phyloP scores from a whole-genome alignment of 2,329 filamentous ascomycete species.

The Albophoma yamanashiensis region DNA sequence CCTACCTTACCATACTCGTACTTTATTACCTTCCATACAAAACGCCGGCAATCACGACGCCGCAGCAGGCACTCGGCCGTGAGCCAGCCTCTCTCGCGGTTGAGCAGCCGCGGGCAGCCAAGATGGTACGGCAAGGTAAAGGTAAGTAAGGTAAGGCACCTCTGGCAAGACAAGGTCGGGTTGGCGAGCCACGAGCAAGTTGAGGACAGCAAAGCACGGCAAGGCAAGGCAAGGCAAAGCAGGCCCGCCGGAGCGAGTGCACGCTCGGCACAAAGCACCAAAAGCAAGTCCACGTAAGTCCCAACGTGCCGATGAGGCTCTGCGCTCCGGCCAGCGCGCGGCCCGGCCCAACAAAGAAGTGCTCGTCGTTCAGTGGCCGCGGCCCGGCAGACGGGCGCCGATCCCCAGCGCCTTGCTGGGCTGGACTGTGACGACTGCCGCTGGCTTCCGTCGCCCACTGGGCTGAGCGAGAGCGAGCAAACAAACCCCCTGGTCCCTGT shows the following conservation, averaged over 20 bases:
- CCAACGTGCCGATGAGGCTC: background rate
- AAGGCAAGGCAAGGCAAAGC: background rate
- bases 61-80: background rate
- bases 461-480: background rate
- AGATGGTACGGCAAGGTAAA: too few relatives aligned
- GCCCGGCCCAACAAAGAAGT: background rate
- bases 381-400: background rate
- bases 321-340: background rate
- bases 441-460: too few relatives aligned
- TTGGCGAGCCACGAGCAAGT: too few relatives aligned
- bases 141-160: too few relatives aligned
- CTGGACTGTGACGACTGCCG: background rate
- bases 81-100: background rate
- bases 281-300: background rate
- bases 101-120: too few relatives aligned
- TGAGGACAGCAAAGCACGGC: too few relatives aligned
- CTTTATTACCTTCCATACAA: background rate
- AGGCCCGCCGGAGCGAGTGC: too few relatives aligned
- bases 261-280: background rate
- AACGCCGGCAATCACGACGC: background rate
- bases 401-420: background rate
- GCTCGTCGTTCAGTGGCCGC: background rate
- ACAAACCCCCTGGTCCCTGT: too few relatives aligned
- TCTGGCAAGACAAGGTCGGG: too few relatives aligned
- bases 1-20: too few relatives aligned